Evolutionary conservation across 305 asterid species (phyloP).

Genomic region (Solanum aculeatissimum): DNA sequence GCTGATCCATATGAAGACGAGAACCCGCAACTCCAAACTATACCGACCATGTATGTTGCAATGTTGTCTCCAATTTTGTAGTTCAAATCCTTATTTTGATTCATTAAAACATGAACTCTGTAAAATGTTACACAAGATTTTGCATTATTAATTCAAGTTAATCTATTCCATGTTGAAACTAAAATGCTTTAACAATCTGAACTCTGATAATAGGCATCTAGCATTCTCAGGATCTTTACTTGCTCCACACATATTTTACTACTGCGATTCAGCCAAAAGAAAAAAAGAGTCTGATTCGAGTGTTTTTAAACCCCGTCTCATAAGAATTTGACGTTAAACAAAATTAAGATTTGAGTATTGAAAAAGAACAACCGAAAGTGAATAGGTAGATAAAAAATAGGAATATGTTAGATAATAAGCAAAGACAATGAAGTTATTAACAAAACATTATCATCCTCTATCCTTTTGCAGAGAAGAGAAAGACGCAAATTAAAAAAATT

Average conservation of each 20-base stretch:
- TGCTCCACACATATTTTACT: not conserved
- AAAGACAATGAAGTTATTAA: too few relatives aligned
- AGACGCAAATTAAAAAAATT: not conserved
- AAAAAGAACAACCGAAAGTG: not conserved
- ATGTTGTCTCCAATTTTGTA: not conserved
- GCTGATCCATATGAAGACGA: not conserved
- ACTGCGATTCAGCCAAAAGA: not conserved
- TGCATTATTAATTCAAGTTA: not conserved
- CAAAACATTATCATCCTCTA: not conserved
- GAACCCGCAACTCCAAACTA: not conserved
- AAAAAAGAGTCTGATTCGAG: not conserved
- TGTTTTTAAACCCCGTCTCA: not conserved
- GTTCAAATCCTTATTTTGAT: not conserved
- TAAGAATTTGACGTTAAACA: not conserved
- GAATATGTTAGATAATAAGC: not conserved
- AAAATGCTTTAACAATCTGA: not conserved
- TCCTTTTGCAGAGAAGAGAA: not conserved
- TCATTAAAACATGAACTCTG: not conserved
- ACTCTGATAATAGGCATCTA: not conserved
- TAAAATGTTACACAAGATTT: too few relatives aligned
- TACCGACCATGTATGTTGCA: not conserved
- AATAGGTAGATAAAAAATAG: not conserved
- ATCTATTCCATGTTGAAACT: not conserved
- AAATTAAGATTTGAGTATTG: not conserved
- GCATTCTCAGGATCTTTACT: not conserved